These are phyloP conservation scores for Sclerospora graminicola DNA, from an alignment of 352 stramenopile species.

Conservation along the genomic window DNA sequence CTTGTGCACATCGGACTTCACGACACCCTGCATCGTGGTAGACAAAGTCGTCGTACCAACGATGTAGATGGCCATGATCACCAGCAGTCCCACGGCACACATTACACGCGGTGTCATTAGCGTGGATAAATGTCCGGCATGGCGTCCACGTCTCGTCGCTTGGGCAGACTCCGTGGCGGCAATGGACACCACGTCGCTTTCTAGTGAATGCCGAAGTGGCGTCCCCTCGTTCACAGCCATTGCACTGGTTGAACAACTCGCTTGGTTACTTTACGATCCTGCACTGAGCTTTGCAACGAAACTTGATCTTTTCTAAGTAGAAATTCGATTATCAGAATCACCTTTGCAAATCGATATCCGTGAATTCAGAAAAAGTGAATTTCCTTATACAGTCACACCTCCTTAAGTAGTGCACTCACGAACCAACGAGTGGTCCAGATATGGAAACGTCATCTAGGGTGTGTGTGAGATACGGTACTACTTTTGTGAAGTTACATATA, in stretches of 20 bases:
- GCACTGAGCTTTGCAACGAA: neutral
- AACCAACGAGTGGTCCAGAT: too few species aligned
- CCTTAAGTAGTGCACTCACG: too few species aligned
- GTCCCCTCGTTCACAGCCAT: constrained; percentile 37
- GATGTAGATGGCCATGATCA: constrained; percentile 20
- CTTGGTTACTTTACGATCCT: neutral
- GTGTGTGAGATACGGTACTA: too few species aligned
- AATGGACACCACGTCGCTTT: constrained; percentile 13
- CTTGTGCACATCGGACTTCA: constrained; percentile 2
- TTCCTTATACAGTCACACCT: too few species aligned
- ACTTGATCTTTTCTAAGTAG: constrained; percentile 13
- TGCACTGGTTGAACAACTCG: neutral
- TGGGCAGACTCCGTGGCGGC: constrained; percentile 1
- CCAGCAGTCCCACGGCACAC: constrained; percentile 15
- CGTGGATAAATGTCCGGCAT: neutral
- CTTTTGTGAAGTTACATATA: too few species aligned
- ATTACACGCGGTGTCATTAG: constrained; percentile 12
- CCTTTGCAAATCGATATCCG: neutral
- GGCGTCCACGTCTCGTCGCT: neutral
- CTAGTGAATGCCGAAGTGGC: constrained; percentile 25
- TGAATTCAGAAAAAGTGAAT: neutral
- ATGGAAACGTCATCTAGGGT: too few species aligned
- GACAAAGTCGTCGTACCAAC: constrained; percentile 9
- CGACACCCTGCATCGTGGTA: constrained; percentile 1
- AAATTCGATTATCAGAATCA: constrained; percentile 1